A percentile compares a stretch with the other conserved stretches of the same genome.
Evolutionary conservation across 805 yeast genomes (phyloP).

Genomic region (Yamadazyma sp.): DNA sequence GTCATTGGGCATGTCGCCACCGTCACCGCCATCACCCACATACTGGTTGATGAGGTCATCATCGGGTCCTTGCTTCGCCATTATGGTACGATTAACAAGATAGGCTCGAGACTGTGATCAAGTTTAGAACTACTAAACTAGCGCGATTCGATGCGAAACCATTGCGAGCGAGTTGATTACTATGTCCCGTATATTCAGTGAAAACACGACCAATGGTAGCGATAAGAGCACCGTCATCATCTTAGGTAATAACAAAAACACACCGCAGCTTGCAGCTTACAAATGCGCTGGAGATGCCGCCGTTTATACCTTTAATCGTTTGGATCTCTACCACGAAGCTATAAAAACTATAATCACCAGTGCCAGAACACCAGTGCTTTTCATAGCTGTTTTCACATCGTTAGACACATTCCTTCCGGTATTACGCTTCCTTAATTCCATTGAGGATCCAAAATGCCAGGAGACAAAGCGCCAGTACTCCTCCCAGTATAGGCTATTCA

Average conservation of each 20-base stretch:
- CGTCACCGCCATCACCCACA: constrained; percentile 14
- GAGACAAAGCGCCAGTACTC: constrained; percentile 1
- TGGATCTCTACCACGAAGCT: constrained; percentile 6
- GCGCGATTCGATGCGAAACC: too few species aligned
- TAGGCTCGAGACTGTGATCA: too few species aligned
- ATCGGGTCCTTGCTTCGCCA: too few species aligned
- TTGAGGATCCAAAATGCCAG: not conserved
- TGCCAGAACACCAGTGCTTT: not conserved
- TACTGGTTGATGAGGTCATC: constrained; percentile 17
- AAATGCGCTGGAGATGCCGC: not conserved
- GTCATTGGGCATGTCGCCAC: constrained; percentile 20
- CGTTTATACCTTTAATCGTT: constrained; percentile 6
- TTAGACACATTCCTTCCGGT: constrained; percentile 16
- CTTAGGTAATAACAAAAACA: too few species aligned
- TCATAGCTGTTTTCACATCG: constrained; percentile 8
- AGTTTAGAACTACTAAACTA: too few species aligned
- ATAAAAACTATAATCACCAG: constrained; percentile 10
- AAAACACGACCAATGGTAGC: too few species aligned
- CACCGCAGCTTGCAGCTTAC: too few species aligned
- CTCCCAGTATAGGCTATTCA: not conserved
- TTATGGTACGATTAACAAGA: too few species aligned
- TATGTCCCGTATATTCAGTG: too few species aligned
- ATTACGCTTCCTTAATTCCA: constrained; percentile 13
- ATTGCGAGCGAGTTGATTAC: too few species aligned
- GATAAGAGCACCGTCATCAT: too few species aligned